Evolutionary conservation across 2,329 filamentous ascomycete genomes (phyloP).

Genomic region (Aureobasidium leucospermi): DNA sequence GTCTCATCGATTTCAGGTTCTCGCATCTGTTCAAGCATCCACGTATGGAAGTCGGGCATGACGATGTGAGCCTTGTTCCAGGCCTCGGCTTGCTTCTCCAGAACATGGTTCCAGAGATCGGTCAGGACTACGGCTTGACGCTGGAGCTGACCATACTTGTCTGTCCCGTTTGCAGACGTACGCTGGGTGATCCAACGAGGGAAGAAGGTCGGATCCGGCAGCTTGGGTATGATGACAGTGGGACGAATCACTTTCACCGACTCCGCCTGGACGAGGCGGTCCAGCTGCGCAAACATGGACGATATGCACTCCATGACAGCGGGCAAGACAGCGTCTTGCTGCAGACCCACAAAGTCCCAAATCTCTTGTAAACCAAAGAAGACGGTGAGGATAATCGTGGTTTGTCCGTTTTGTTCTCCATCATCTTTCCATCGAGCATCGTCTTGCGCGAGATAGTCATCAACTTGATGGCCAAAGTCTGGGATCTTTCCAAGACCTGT

Average conservation of each 20-base stretch:
- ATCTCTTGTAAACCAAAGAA: slow-evolving; percentile 13
- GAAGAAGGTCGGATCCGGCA: slow-evolving; percentile 13
- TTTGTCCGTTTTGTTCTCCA: not conserved
- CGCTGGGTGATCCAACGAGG: slow-evolving; percentile 8
- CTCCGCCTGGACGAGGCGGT: slow-evolving; percentile 9
- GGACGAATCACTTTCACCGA: not conserved
- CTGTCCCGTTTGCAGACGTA: slow-evolving; percentile 2
- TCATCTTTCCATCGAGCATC: not conserved
- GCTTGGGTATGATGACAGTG: slow-evolving; percentile 12
- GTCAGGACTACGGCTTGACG: slow-evolving; percentile 13
- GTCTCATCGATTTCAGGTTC: slow-evolving; percentile 7
- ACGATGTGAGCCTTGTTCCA: slow-evolving; percentile 8
- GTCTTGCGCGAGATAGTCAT: slow-evolving; percentile 7
- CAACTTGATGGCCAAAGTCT: slow-evolving; percentile 12
- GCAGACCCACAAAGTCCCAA: slow-evolving; percentile 9
- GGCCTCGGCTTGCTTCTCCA: not conserved
- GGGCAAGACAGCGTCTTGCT: not conserved
- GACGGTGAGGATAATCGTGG: slow-evolving; percentile 3
- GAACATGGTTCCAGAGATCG: slow-evolving; percentile 9
- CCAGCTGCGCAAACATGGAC: slow-evolving; percentile 12
- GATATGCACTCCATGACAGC: not conserved
- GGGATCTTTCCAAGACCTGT: not conserved
- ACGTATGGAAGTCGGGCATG: slow-evolving; percentile 11
- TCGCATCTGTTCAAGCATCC: slow-evolving; percentile 14
- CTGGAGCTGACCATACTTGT: slow-evolving; percentile 11